Base-by-base conservation (phyloP, 2,329 filamentous ascomycete species). In the Penicillium sp. region DNA sequence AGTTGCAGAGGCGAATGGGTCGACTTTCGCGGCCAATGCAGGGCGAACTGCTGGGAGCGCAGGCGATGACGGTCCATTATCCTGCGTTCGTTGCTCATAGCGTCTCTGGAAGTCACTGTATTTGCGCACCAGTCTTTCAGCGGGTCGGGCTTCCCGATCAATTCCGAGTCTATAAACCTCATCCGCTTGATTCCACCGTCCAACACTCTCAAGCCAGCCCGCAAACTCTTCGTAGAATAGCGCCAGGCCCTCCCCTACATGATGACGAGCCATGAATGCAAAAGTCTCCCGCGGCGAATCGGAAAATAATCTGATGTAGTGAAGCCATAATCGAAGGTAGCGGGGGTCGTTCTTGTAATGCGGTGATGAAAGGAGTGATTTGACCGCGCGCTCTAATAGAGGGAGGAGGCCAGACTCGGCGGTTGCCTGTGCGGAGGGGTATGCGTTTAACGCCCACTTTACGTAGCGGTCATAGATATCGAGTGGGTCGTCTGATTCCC, bases 201-300 rank as follows among this genome's bases (percentile, higher is more conserved):
- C 91, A 7, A 89, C 91, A 41, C 87, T 84, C 79, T 99, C 95
- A 7, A 99, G 83, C 92, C 93, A 98, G 1, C 88, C 90, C 1
- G 95, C 93, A 74, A 96, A 99, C 73, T 98, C 95, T 75, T 99
- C 95, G 78, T 99, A 99, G 77, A 93, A 99, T 3, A 98, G 82
- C 1, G 95, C 95, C 3, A 99, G 85, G 0, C 85, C 83, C 72
- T 97, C 93, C 64, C 94, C 95, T 63, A 99, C 92, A 65, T 85
- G 85, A 74, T 99, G 93, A 55, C 93, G 90, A 13, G 94, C 90
- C 41, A 99, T 84, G 73, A 96, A 99, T 51, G 95, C 88, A 75
- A 93, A 99, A 0, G 91, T 92, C 78, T 99, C 95, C 56, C 94
- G 89, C 2, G 94, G 93, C n/a, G 92, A 84, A 74, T 98, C 95